Percentiles rank a stretch among this genome's conserved stretches.
Evolutionary conservation across 2,329 filamentous ascomycete genomes (phyloP).

Genomic region (Neodidymelliopsis sp.): DNA sequence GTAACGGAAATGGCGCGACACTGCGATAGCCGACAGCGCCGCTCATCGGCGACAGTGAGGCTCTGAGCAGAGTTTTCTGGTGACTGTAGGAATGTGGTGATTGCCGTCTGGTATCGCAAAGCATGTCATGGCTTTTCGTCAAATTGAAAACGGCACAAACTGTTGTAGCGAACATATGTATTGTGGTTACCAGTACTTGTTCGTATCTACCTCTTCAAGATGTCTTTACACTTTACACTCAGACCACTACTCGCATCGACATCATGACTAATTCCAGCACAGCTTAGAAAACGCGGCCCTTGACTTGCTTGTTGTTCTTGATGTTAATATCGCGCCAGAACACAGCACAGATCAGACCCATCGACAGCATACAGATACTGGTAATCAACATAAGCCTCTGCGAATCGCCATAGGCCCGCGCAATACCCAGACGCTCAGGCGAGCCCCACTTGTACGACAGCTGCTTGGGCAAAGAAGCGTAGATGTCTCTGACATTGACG

Average conservation of each 20-base stretch:
- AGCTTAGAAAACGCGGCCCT: constrained; percentile 52
- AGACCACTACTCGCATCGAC: background rate
- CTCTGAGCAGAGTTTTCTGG: background rate
- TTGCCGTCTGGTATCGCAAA: constrained; percentile 5
- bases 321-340: constrained; percentile 59
- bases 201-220: background rate
- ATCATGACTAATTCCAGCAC: background rate
- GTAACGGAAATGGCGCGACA: constrained; percentile 4
- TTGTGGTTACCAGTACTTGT: background rate
- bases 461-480: constrained; percentile 62
- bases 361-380: constrained; percentile 29
- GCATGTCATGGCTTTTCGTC: too few species aligned
- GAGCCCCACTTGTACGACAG: constrained; percentile 60
- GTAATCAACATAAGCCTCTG: constrained; percentile 43
- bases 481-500: constrained; percentile 51
- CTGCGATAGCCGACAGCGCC: background rate
- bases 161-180: background rate
- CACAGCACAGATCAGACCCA: constrained; percentile 49
- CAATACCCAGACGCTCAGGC: constrained; percentile 52
- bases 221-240: background rate
- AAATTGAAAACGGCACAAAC: too few species aligned
- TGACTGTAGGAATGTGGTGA: background rate
- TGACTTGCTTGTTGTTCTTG: constrained; percentile 52
- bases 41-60: background rate
- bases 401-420: constrained; percentile 36